Conservation (phyloP, 768 basidiomycete genomes). For the Wakefieldia striispora region DNA sequence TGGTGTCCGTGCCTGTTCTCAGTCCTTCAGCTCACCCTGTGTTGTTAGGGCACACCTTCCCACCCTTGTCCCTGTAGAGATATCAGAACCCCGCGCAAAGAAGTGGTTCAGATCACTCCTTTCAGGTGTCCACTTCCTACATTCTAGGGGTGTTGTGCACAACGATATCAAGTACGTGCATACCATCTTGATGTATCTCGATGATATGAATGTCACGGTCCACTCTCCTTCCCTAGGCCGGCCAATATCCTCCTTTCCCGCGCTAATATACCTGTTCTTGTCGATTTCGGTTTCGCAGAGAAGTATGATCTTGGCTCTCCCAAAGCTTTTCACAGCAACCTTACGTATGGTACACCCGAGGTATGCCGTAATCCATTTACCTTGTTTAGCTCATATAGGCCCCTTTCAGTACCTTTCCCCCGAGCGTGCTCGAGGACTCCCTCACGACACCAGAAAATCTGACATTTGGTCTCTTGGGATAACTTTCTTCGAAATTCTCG, state of each 20-base stretch:
- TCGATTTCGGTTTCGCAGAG: constrained; percentile 97
- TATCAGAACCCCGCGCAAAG: constrained; percentile 73
- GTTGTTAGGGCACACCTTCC: constrained; percentile 77
- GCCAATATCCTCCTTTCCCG: constrained; percentile 88
- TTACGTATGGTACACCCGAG: constrained; percentile 91
- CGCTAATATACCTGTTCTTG: constrained; percentile 79
- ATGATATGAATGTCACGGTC: background rate
- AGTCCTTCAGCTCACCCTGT: constrained; percentile 7
- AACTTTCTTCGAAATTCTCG: constrained; percentile 92
- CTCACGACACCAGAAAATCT: constrained; percentile 92
- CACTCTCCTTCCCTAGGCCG: constrained; percentile 48
- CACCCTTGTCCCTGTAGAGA: constrained; percentile 84
- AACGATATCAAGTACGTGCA: constrained; percentile 86
- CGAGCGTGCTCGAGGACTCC: constrained; percentile 82
- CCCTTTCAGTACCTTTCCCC: constrained; percentile 79
- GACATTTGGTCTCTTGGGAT: constrained; percentile 86
- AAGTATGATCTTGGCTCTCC: constrained; percentile 64
- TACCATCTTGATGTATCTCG: background rate
- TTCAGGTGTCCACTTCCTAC: constrained; percentile 81
- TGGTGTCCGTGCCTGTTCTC: constrained; percentile 31
- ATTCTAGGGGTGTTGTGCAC: constrained; percentile 80
- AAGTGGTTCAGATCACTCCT: constrained; percentile 82
- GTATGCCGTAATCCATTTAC: constrained; percentile 36
- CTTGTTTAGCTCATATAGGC: background rate
- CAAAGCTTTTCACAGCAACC: constrained; percentile 76